A percentile compares a stretch with the other conserved stretches of the same genome.
These are phyloP conservation scores for Nemania serpens DNA, from an alignment of 2,329 filamentous ascomycete genomes.

Conservation along the genomic window DNA sequence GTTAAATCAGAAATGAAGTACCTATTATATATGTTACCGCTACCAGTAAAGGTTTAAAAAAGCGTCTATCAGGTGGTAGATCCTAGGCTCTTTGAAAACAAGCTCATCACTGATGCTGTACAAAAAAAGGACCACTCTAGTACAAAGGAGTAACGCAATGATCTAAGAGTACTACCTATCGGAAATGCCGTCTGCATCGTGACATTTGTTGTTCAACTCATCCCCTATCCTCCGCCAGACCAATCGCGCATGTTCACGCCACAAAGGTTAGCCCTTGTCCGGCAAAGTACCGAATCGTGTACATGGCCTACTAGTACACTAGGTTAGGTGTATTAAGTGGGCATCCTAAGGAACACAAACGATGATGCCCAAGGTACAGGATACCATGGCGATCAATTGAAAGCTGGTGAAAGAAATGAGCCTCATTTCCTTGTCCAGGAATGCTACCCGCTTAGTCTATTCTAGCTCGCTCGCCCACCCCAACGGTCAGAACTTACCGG, in stretches of 20 bases:
- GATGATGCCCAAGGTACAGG: no score
- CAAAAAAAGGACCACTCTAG: no score
- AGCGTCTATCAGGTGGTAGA: background rate
- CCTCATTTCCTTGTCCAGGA: constrained; percentile 28
- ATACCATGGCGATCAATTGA: background rate
- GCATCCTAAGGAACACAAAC: background rate
- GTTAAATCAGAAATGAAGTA: no score
- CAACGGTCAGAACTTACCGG: constrained; percentile 14
- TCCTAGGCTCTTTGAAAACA: background rate
- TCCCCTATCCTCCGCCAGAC: background rate
- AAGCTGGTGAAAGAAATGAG: constrained; percentile 24
- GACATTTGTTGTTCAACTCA: constrained; percentile 4
- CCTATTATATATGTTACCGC: no score
- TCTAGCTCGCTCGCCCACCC: constrained; percentile 17
- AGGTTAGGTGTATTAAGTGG: background rate
- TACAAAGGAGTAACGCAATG: no score
- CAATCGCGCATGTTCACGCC: background rate
- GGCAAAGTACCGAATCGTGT: background rate
- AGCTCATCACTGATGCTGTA: no score
- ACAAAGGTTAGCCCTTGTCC: no score
- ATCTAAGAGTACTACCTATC: background rate
- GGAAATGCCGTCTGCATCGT: constrained; percentile 22
- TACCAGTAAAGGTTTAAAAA: no score
- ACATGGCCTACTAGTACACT: background rate
- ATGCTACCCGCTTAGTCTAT: constrained; percentile 26